phyloP scores from a whole-genome alignment of 208 protist species.

The Porcisia hertigi region DNA sequence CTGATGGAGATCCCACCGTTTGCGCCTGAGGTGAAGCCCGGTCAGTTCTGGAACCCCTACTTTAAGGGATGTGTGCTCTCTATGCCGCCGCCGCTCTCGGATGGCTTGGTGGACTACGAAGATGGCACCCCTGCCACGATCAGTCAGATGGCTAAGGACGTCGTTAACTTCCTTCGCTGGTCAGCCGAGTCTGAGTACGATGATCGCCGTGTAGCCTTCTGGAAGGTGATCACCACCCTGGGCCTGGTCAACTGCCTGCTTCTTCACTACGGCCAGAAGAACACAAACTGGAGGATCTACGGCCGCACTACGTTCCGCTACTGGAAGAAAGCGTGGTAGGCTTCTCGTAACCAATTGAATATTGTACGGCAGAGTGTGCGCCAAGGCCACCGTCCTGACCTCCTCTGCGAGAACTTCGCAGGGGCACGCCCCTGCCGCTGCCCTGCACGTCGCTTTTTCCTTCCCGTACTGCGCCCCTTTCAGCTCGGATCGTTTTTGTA shows the following conservation, averaged over 20 bases:
- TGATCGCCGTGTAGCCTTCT: slow-evolving; percentile 84
- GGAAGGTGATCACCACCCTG: slow-evolving; percentile 82
- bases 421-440: background rate
- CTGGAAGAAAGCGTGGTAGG: slow-evolving; percentile 90
- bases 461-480: background rate
- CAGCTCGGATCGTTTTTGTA: background rate
- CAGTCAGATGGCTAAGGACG: slow-evolving; percentile 98
- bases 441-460: background rate
- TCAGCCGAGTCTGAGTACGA: slow-evolving; percentile 90
- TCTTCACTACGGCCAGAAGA: slow-evolving; percentile 86
- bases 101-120: slow-evolving; percentile 97
- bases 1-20: slow-evolving; percentile 85
- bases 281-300: slow-evolving; percentile 90
- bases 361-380: background rate
- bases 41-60: slow-evolving; percentile 98
- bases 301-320: slow-evolving; percentile 89
- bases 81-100: slow-evolving; percentile 96
- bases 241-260: slow-evolving; percentile 85
- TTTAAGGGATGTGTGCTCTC: slow-evolving; percentile 97
- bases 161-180: slow-evolving; percentile 94
- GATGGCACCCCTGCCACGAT: slow-evolving; percentile 97
- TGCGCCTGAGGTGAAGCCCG: slow-evolving; percentile 82
- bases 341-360: background rate
- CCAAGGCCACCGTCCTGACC: background rate
- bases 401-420: background rate